Percentiles rank a stretch among this genome's conserved stretches.
Conservation (phyloP, 2,329 filamentous ascomycete species). For the Rachicladosporium sp. region DNA sequence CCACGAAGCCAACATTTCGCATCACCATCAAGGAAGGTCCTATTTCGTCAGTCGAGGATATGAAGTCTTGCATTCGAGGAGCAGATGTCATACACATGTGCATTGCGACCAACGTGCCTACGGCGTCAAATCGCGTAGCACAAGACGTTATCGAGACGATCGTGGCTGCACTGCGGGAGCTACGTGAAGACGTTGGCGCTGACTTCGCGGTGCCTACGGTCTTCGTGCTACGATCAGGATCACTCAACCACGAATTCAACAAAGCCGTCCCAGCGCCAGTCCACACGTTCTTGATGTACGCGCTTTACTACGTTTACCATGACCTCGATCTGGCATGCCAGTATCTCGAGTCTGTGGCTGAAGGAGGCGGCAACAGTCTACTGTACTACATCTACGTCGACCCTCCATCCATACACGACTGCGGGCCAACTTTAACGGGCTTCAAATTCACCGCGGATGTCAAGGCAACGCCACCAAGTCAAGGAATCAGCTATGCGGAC, state of each 20-base stretch:
- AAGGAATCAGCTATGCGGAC: constrained; percentile 13
- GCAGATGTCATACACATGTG: constrained; percentile 12
- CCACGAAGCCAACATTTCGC: constrained; percentile 5
- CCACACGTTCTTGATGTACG: constrained; percentile 3
- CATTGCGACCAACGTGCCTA: constrained; percentile 12
- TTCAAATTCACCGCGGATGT: too few species aligned
- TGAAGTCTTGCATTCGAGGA: constrained; percentile 9
- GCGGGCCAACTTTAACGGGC: too few species aligned
- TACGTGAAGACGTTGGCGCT: constrained; percentile 1
- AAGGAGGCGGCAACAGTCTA: constrained; percentile 1
- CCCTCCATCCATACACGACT: not conserved
- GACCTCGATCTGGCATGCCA: constrained; percentile 9
- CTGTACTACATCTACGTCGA: constrained; percentile 10
- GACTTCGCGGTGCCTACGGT: constrained; percentile 7
- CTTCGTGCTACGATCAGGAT: constrained; percentile 8
- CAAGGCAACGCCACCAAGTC: too few species aligned
- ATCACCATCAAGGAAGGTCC: constrained; percentile 7
- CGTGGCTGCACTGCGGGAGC: not conserved
- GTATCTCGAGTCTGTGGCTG: constrained; percentile 2
- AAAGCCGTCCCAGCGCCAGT: not conserved
- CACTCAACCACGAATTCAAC: constrained; percentile 6
- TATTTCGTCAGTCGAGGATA: constrained; percentile 5
- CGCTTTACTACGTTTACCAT: constrained; percentile 10
- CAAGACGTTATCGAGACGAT: constrained; percentile 9
- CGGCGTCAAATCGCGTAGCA: constrained; percentile 7